phyloP scores from a whole-genome alignment of 495 filamentous ascomycete species.

The Daldinia grandis region DNA sequence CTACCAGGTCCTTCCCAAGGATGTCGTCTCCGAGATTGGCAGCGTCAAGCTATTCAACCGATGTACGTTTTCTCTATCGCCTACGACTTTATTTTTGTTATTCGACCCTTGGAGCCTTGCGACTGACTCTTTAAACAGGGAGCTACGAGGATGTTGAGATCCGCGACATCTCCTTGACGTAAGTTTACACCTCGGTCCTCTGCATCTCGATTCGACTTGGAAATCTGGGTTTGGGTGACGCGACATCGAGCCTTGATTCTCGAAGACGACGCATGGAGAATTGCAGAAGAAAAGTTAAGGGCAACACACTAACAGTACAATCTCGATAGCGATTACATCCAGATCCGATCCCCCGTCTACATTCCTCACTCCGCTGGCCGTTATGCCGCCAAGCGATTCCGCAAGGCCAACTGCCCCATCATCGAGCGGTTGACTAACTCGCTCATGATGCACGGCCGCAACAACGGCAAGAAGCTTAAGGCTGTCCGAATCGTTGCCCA shows the following conservation, averaged over 20 bases:
- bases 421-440: constrained; percentile 99
- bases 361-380: constrained; percentile 97
- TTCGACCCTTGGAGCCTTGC: constrained; percentile 6
- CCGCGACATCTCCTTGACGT: constrained; percentile 99
- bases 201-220: constrained; percentile 19
- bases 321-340: constrained; percentile 90
- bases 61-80: constrained; percentile 48
- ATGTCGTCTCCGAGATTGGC: constrained; percentile 88
- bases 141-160: constrained; percentile 99
- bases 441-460: constrained; percentile 99
- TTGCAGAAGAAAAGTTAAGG: constrained; percentile 2
- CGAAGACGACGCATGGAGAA: constrained; percentile 8
- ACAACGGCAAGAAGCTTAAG: constrained; percentile 99
- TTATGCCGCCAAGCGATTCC: constrained; percentile 99
- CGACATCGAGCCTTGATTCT: constrained; percentile 19
- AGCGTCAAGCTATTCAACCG: constrained; percentile 92
- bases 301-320: constrained; percentile 56
- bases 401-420: constrained; percentile 99
- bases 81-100: constrained; percentile 4
- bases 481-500: constrained; percentile 99
- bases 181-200: constrained; percentile 57
- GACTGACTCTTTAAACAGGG: constrained; percentile 53
- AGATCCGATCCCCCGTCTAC: constrained; percentile 98
- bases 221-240: constrained; percentile 1
- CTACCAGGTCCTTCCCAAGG: constrained; percentile 91